phyloP scores from a whole-genome alignment of 495 filamentous ascomycete species.

The Annulohypoxylon stygium region DNA sequence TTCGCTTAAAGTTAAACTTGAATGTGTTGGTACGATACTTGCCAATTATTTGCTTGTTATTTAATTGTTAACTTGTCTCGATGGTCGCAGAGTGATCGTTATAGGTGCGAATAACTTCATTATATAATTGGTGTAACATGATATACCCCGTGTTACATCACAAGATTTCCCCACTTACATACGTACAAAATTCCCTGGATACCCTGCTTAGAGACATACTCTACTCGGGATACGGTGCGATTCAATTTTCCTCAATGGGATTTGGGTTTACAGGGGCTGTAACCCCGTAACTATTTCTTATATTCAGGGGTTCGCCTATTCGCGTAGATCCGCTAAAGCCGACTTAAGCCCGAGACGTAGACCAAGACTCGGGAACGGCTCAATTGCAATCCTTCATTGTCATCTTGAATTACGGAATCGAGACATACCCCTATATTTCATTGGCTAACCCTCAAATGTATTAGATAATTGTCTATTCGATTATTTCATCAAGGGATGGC shows the following conservation, averaged over 20 bases:
- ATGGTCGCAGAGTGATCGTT: not conserved
- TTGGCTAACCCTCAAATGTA: not conserved
- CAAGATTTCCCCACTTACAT: not conserved
- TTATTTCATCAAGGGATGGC: not conserved
- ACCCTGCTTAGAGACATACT: not conserved
- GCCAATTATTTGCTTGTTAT: not conserved
- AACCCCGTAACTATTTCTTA: not conserved
- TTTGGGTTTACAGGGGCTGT: not conserved
- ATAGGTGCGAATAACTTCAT: not conserved
- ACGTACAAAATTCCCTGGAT: not conserved
- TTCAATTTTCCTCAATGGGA: not conserved
- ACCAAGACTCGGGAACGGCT: not conserved
- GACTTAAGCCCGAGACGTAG: not conserved
- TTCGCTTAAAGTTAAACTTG: not conserved
- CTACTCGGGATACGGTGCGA: not conserved
- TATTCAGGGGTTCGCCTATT: not conserved
- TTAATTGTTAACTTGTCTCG: not conserved
- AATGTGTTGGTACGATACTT: not conserved
- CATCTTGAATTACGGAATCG: constrained; percentile 12
- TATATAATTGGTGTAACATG: not conserved
- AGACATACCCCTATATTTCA: not conserved
- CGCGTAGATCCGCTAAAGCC: constrained; percentile 9
- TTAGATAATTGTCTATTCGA: not conserved
- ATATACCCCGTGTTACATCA: not conserved
- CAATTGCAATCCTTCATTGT: not conserved